These are phyloP conservation scores for Diaporthe citrichinensis DNA, from an alignment of 2,329 filamentous ascomycete genomes.

Conservation along the genomic window DNA sequence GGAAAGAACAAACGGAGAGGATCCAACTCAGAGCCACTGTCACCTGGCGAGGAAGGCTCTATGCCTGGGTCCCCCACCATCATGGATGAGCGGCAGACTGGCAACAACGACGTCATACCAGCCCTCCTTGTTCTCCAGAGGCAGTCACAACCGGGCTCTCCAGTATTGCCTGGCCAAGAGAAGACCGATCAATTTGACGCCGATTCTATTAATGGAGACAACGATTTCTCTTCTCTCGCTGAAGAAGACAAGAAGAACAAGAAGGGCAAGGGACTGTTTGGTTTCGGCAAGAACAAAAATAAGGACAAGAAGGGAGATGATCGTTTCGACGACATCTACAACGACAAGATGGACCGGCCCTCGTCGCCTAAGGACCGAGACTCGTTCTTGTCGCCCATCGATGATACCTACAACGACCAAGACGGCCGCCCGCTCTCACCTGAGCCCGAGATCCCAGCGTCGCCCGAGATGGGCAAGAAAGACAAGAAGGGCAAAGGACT, in stretches of 20 bases:
- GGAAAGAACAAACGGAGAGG: slow-evolving; percentile 8
- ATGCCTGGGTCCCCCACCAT: not conserved
- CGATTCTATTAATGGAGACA: not conserved
- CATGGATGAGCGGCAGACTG: not conserved
- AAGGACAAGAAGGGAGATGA: not conserved
- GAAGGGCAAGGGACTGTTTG: slow-evolving; percentile 12
- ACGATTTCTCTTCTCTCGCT: not conserved
- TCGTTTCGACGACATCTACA: not conserved
- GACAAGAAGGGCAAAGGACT: slow-evolving; percentile 18
- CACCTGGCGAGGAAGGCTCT: not conserved
- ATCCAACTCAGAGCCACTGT: not conserved
- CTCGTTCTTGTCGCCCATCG: not conserved
- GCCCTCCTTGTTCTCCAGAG: slow-evolving; percentile 5
- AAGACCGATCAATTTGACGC: not conserved
- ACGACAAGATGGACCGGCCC: not conserved
- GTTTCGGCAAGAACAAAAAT: not conserved
- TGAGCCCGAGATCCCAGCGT: not conserved
- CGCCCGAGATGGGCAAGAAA: slow-evolving; percentile 2
- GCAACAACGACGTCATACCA: not conserved
- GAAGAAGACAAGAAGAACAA: slow-evolving; percentile 12
- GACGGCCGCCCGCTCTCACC: not conserved
- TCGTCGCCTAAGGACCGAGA: not conserved
- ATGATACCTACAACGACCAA: slow-evolving; percentile 1
- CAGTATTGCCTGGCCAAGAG: not conserved
- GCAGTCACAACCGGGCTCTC: slow-evolving; percentile 1